These are phyloP conservation scores for Rhodotorula sp. DNA, from an alignment of 1,284 basidiomycete genomes.

Conservation along the genomic window DNA sequence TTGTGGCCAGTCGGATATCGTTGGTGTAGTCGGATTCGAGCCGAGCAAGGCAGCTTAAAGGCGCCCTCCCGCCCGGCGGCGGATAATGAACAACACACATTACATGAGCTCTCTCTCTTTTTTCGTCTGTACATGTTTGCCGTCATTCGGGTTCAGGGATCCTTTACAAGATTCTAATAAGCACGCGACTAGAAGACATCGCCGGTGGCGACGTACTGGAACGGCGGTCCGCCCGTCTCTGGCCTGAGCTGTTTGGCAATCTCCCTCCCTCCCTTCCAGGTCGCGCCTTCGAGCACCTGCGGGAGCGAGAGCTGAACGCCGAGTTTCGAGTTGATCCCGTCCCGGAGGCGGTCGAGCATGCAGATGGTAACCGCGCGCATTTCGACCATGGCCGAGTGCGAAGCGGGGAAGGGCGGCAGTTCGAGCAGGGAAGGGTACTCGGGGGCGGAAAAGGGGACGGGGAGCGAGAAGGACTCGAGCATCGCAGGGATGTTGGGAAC, in stretches of 20 bases:
- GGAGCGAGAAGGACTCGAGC: slow-evolving; percentile 35
- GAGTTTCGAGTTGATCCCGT: slow-evolving; percentile 64
- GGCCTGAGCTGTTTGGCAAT: slow-evolving; percentile 78
- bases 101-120: too few species aligned
- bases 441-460: slow-evolving; percentile 48
- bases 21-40: slow-evolving; percentile 31
- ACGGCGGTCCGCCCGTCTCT: slow-evolving; percentile 70
- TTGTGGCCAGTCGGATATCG: slow-evolving; percentile 35
- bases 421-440: slow-evolving; percentile 54
- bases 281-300: slow-evolving; percentile 88
- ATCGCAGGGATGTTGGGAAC: slow-evolving; percentile 56
- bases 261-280: slow-evolving; percentile 92
- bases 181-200: slow-evolving; percentile 63
- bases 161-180: neutral
- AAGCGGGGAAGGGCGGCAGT: slow-evolving; percentile 64
- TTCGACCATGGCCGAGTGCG: slow-evolving; percentile 87
- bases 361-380: slow-evolving; percentile 95
- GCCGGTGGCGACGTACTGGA: slow-evolving; percentile 68
- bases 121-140: too few species aligned
- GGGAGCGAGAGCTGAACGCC: slow-evolving; percentile 63
- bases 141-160: neutral
- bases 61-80: neutral
- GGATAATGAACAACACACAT: too few species aligned
- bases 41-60: neutral
- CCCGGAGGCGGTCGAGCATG: slow-evolving; percentile 76